These are phyloP conservation scores for Naganishia randhawae DNA, from an alignment of 768 basidiomycete species.

Conservation along the genomic window DNA sequence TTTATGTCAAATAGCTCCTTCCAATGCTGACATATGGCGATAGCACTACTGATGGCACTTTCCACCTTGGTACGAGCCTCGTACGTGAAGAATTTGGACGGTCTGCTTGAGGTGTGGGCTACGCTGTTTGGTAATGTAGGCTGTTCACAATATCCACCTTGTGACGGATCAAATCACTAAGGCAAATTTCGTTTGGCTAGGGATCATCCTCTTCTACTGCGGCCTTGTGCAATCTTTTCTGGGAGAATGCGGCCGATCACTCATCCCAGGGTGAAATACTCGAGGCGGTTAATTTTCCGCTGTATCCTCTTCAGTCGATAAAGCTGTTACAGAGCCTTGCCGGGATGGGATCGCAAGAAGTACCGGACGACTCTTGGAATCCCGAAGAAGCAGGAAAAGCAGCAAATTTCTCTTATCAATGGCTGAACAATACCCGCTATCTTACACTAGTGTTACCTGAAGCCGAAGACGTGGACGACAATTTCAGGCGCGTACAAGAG, in stretches of 20 bases:
- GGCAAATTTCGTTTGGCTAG: neutral
- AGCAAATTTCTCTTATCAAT: slow-evolving; percentile 4
- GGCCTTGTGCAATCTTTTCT: slow-evolving; percentile 24
- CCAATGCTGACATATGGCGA: neutral
- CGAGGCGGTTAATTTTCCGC: slow-evolving; percentile 14
- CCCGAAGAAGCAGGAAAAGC: slow-evolving; percentile 12
- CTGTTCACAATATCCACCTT: neutral
- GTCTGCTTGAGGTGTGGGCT: slow-evolving; percentile 8
- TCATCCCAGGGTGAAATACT: slow-evolving; percentile 18
- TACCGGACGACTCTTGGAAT: slow-evolving; percentile 17
- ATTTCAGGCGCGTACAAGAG: slow-evolving; percentile 15
- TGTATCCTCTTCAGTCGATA: slow-evolving; percentile 14
- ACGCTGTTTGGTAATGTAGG: slow-evolving; percentile 11
- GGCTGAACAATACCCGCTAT: neutral
- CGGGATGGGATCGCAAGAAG: slow-evolving; percentile 13
- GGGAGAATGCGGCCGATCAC: slow-evolving; percentile 22
- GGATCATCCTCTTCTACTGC: slow-evolving; percentile 12
- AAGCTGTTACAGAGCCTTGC: slow-evolving; percentile 7
- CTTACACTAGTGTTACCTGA: slow-evolving; percentile 14
- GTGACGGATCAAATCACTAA: neutral
- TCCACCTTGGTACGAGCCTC: slow-evolving; percentile 2
- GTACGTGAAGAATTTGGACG: slow-evolving; percentile 15
- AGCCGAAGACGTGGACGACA: slow-evolving; percentile 10
- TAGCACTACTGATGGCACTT: slow-evolving; percentile 12
- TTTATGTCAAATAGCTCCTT: neutral